A percentile compares a stretch with the other conserved stretches of the same genome.
Evolutionary conservation across 176 grass and related monocot species (phyloP).

Genomic region (Hsuehochloa calcarea): DNA sequence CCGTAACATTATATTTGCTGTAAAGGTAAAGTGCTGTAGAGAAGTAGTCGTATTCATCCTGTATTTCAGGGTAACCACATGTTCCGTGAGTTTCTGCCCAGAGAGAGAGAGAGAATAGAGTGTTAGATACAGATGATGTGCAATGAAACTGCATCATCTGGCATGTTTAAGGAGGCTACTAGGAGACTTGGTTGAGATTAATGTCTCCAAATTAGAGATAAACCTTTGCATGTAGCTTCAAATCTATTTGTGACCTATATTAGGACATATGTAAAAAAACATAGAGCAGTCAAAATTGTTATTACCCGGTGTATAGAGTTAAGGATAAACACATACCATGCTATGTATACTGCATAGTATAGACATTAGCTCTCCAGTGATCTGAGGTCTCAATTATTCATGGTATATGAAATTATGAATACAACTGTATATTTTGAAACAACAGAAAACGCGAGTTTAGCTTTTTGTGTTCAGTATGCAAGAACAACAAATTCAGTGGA

Average conservation of each 20-base stretch:
- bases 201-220: neutral
- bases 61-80: constrained; percentile 81
- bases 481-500: neutral
- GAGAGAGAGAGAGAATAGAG: neutral
- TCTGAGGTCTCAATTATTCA: neutral
- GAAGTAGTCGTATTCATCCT: constrained; percentile 93
- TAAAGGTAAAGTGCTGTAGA: constrained; percentile 73
- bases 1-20: constrained; percentile 88
- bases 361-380: neutral
- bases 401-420: neutral
- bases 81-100: constrained; percentile 89
- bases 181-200: neutral
- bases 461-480: neutral
- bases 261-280: neutral
- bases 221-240: neutral
- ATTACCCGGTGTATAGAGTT: neutral
- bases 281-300: neutral
- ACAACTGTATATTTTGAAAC: neutral
- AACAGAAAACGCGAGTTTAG: neutral
- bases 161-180: neutral
- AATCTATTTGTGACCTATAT: neutral
- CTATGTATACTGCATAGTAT: neutral
- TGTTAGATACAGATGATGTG: neutral
- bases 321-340: neutral
- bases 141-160: neutral